These are phyloP conservation scores for Gonapodya prolifera DNA, from an alignment of 192 early-diverging fungal genomes.

Conservation along the genomic window DNA sequence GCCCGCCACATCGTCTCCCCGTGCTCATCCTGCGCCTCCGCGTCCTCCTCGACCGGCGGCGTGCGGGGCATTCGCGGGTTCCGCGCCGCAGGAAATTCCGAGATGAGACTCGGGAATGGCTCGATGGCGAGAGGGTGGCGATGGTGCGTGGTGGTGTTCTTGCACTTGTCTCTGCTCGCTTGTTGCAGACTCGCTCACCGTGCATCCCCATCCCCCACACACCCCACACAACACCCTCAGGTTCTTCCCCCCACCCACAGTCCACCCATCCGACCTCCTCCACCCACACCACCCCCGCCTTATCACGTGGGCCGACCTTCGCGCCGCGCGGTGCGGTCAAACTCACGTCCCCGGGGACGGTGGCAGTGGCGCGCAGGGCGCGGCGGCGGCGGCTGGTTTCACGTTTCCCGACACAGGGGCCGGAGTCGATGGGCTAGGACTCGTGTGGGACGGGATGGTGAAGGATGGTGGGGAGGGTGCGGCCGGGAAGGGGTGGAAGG, in stretches of 20 bases:
- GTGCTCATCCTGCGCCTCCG: background rate
- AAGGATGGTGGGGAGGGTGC: background rate
- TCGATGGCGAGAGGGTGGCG: background rate
- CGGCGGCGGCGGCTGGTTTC: too few species aligned
- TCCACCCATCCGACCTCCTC: background rate
- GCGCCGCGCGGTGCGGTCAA: background rate
- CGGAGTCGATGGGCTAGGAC: background rate
- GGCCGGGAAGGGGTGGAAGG: background rate
- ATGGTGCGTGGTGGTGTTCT: background rate
- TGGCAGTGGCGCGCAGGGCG: background rate
- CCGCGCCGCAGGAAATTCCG: background rate
- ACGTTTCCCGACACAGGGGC: background rate
- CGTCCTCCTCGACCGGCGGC: background rate
- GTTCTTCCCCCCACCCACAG: background rate
- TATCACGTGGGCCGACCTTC: background rate
- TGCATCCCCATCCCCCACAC: too few species aligned
- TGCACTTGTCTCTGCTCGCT: too few species aligned
- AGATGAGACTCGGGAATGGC: background rate
- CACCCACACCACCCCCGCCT: background rate
- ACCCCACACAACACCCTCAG: too few species aligned
- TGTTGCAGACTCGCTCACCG: too few species aligned
- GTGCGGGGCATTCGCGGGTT: background rate
- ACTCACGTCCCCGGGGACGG: background rate
- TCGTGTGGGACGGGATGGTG: background rate
- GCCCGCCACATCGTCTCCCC: background rate